These are phyloP conservation scores for Helichrysum umbraculigerum DNA, from an alignment of 129 eudicot species.

Conservation along the genomic window DNA sequence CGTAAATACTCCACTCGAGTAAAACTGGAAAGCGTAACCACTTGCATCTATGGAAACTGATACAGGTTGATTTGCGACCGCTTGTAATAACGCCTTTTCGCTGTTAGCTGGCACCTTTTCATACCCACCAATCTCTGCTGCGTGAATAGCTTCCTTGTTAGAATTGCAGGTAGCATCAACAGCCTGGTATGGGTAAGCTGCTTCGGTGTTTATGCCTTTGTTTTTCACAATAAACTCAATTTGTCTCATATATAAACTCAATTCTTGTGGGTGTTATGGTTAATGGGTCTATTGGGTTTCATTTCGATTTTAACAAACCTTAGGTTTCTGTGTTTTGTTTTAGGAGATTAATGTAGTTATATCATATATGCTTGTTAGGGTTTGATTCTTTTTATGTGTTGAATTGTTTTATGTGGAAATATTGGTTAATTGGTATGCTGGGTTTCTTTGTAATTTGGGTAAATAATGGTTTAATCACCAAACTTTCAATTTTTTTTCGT, in stretches of 20 bases:
- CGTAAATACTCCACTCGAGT: too few species aligned
- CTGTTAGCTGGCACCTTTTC: constrained; percentile 27
- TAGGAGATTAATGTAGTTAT: not conserved
- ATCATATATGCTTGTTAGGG: not conserved
- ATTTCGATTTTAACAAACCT: not conserved
- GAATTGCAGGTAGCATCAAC: constrained; percentile 15
- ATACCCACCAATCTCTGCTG: constrained; percentile 22
- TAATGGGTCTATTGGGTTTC: constrained; percentile 7
- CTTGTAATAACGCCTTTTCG: constrained; percentile 21
- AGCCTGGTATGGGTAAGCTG: constrained; percentile 19
- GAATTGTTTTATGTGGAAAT: not conserved
- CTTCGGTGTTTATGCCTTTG: constrained; percentile 31
- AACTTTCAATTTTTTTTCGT: too few species aligned
- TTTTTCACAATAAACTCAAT: constrained; percentile 56
- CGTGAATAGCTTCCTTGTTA: constrained; percentile 13
- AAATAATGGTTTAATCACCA: too few species aligned
- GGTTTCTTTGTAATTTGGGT: too few species aligned
- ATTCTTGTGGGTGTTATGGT: not conserved
- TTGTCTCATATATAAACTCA: too few species aligned
- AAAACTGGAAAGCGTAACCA: not conserved
- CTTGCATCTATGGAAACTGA: constrained; percentile 32
- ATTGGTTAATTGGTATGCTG: too few species aligned
- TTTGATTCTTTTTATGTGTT: not conserved
- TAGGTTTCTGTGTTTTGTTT: not conserved
- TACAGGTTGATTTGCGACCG: constrained; percentile 28